These are phyloP conservation scores for Termitomyces titanicus DNA, from an alignment of 768 basidiomycete genomes.

Conservation along the genomic window DNA sequence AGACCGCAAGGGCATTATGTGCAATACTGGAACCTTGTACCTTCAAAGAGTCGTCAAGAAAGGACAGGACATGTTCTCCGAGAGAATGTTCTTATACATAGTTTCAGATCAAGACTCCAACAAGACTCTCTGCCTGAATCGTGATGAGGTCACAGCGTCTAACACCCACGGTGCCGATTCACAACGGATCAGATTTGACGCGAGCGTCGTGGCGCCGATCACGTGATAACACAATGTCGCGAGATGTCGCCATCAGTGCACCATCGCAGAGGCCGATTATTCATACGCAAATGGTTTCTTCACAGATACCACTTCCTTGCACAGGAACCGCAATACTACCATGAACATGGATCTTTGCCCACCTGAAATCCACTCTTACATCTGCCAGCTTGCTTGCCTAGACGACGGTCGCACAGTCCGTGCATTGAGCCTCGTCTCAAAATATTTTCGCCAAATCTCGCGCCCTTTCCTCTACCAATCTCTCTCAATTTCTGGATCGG, in stretches of 20 bases:
- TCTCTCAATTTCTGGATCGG: slow-evolving; percentile 27
- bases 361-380: slow-evolving; percentile 41
- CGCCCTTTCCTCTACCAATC: slow-evolving; percentile 37
- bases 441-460: slow-evolving; percentile 34
- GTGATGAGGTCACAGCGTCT: too few relatives aligned
- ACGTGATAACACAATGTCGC: slow-evolving; percentile 16
- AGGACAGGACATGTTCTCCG: too few relatives aligned
- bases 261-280: slow-evolving; percentile 12
- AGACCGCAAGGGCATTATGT: too few relatives aligned
- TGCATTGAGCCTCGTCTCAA: slow-evolving; percentile 35
- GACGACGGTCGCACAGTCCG: slow-evolving; percentile 35
- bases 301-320: background rate
- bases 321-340: background rate
- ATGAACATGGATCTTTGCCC: slow-evolving; percentile 34
- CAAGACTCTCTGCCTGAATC: too few relatives aligned
- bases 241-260: slow-evolving; percentile 22
- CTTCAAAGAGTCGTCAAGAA: too few relatives aligned
- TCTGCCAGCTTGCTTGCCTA: slow-evolving; percentile 37
- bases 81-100: too few relatives aligned
- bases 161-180: too few relatives aligned
- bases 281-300: background rate
- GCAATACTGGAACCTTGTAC: too few relatives aligned
- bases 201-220: slow-evolving; percentile 7
- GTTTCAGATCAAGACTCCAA: too few relatives aligned
- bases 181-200: too few relatives aligned